Conservation (phyloP, 2,329 filamentous ascomycete genomes). For the Coniella lustricola region DNA sequence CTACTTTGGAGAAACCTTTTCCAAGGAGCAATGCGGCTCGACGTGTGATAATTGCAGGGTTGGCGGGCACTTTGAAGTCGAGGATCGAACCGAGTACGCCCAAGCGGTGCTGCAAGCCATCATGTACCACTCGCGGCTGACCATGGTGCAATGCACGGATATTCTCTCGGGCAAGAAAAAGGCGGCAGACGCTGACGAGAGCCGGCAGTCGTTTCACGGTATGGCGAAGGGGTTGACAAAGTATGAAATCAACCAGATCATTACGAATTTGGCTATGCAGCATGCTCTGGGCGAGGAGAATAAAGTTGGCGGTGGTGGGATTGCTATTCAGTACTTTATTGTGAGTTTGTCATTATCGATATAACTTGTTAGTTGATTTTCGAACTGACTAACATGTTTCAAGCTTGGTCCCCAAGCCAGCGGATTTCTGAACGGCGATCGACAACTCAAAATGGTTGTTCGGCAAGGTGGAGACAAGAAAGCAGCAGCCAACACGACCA, state of each 20-base stretch:
- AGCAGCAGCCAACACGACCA: constrained; percentile 25
- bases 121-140: constrained; percentile 53
- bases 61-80: constrained; percentile 59
- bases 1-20: constrained; percentile 91
- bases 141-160: constrained; percentile 75
- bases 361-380: too few relatives aligned
- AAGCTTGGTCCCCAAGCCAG: constrained; percentile 11
- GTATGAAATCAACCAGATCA: constrained; percentile 76
- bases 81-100: constrained; percentile 73
- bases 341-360: constrained; percentile 38
- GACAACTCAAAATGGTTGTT: constrained; percentile 36
- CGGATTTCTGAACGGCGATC: constrained; percentile 36
- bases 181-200: constrained; percentile 48
- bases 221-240: constrained; percentile 63
- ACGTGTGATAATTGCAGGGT: constrained; percentile 87
- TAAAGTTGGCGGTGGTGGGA: constrained; percentile 40
- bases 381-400: neutral
- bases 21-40: constrained; percentile 60
- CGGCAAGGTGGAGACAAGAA: constrained; percentile 28
- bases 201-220: constrained; percentile 51
- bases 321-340: constrained; percentile 67
- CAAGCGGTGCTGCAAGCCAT: constrained; percentile 64
- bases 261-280: constrained; percentile 67
- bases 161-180: constrained; percentile 66
- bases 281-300: constrained; percentile 68